A percentile compares a stretch with the other conserved stretches of the same genome.
These are phyloP conservation scores for Candida sp. DNA, from an alignment of 1,139 yeast species.

Conservation along the genomic window DNA sequence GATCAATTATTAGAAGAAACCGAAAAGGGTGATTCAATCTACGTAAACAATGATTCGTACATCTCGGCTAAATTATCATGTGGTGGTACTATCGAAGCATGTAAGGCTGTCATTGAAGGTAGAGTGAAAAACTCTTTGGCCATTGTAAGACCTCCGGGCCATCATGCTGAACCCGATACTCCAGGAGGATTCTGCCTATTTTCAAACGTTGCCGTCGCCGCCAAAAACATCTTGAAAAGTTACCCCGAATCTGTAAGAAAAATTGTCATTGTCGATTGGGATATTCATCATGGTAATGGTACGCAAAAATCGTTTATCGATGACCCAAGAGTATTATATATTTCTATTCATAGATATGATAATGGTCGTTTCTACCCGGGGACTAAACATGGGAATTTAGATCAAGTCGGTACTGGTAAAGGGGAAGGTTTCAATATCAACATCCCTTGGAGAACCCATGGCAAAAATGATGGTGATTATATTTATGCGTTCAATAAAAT, in stretches of 20 bases:
- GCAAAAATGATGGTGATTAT: conserved; percentile 96
- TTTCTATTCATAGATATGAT: conserved; percentile 90
- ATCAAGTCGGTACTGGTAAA: conserved; percentile 76
- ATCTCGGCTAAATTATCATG: conserved; percentile 89
- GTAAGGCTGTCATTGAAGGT: conserved; percentile 93
- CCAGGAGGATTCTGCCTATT: conserved; percentile 98
- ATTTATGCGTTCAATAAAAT: conserved; percentile 86
- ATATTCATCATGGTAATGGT: conserved; percentile 97
- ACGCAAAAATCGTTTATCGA: conserved; percentile 89
- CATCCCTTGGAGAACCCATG: conserved; percentile 92
- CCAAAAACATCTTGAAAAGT: conserved; percentile 73
- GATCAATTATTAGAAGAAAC: conserved; percentile 81
- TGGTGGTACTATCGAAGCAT: conserved; percentile 97
- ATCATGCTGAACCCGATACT: conserved; percentile 96
- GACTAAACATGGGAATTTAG: conserved; percentile 73
- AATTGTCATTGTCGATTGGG: conserved; percentile 93
- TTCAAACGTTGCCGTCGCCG: conserved; percentile 97
- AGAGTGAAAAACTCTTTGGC: conserved; percentile 89
- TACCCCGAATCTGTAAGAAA: conserved; percentile 88
- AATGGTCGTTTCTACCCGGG: conserved; percentile 95
- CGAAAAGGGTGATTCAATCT: conserved; percentile 91
- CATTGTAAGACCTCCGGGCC: conserved; percentile 98
- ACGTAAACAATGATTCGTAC: conserved; percentile 87
- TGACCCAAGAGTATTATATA: conserved; percentile 87
- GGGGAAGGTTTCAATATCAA: conserved; percentile 89